A percentile compares a stretch with the other conserved stretches of the same genome.
Evolutionary conservation across 2,329 filamentous ascomycete species (phyloP).

Genomic region (Pseudogymnoascus sp.): DNA sequence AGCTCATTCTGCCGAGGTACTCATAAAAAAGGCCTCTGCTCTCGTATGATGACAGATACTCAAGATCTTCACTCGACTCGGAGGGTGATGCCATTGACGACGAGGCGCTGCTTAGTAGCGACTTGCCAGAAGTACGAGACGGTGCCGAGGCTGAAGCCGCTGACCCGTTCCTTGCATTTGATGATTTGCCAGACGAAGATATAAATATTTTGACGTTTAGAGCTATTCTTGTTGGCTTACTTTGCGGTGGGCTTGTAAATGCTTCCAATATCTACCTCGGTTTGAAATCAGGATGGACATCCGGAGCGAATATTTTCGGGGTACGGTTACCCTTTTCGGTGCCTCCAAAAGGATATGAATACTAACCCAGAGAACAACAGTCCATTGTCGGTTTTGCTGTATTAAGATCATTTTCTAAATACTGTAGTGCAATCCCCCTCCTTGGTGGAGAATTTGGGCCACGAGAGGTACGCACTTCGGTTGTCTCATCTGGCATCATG

Average conservation of each 20-base stretch:
- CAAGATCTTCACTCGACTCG: not conserved
- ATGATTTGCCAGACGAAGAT: constrained; percentile 4
- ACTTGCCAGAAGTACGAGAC: not conserved
- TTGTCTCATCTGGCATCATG: constrained; percentile 20
- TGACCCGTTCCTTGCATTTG: not conserved
- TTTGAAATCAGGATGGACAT: constrained; percentile 1
- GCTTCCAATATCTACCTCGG: constrained; percentile 5
- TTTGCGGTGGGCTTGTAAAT: constrained; percentile 2
- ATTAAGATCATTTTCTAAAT: constrained; percentile 2
- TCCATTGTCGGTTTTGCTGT: constrained; percentile 1
- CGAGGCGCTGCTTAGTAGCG: not conserved
- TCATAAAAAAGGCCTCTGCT: not conserved
- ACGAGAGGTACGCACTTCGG: not conserved
- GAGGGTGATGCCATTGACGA: not conserved
- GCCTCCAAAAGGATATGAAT: not conserved
- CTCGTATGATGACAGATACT: not conserved
- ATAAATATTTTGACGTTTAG: constrained; percentile 1
- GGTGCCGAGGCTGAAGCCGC: not conserved
- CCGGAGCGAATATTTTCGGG: not conserved
- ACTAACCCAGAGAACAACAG: not conserved
- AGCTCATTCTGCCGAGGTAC: not conserved
- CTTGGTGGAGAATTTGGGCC: constrained; percentile 1
- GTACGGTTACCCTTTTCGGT: not conserved
- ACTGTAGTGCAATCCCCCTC: not conserved
- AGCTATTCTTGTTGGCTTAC: not conserved